A percentile compares a stretch with the other conserved stretches of the same genome.
Evolutionary conservation across 2,329 filamentous ascomycete species (phyloP).

Genomic region (Cercospora berteroae): DNA sequence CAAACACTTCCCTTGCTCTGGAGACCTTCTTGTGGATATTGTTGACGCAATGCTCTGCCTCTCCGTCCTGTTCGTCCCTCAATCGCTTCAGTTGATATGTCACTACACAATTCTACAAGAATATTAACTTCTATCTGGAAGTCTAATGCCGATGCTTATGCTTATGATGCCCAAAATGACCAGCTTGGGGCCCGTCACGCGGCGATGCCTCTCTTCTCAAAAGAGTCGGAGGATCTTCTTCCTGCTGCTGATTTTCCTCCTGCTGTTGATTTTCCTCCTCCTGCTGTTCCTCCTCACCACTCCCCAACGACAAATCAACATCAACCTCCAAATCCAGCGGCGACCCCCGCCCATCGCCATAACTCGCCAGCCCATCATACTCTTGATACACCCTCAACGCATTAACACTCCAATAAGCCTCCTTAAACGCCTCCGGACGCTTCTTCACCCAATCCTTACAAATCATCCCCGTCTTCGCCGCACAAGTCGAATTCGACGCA

Average conservation of each 20-base stretch:
- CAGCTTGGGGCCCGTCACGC: neutral
- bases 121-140: too few species aligned
- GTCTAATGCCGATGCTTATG: neutral
- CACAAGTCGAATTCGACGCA: slow-evolving; percentile 30
- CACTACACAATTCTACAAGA: neutral
- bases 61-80: neutral
- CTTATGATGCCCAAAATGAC: neutral
- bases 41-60: neutral
- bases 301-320: neutral
- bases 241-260: neutral
- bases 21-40: too few species aligned
- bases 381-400: slow-evolving; percentile 41
- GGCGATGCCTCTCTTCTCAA: neutral
- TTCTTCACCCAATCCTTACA: slow-evolving; percentile 38
- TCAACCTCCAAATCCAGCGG: neutral
- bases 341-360: neutral
- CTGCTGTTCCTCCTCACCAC: neutral
- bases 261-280: too few species aligned
- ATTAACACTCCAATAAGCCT: slow-evolving; percentile 45
- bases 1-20: neutral
- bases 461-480: slow-evolving; percentile 25
- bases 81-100: too few species aligned
- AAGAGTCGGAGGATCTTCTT: neutral
- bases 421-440: slow-evolving; percentile 38
- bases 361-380: neutral